phyloP scores from a whole-genome alignment of 768 basidiomycete species.

The Leccinum disarticulatum region DNA sequence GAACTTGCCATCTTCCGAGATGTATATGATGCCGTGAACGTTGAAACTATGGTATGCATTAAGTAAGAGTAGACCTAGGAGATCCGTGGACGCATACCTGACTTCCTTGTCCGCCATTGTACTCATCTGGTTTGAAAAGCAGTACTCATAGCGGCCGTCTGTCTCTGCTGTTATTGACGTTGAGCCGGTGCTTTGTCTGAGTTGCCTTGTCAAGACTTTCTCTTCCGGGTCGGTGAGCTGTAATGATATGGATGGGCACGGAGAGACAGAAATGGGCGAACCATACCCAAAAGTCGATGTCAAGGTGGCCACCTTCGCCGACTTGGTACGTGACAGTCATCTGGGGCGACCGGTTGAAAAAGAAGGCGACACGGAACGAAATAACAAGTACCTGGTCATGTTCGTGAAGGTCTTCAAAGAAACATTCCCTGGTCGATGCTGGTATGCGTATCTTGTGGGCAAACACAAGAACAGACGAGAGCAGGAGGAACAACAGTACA shows the following conservation, averaged over 20 bases:
- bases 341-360: constrained; percentile 39
- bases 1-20: constrained; percentile 78
- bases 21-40: constrained; percentile 91
- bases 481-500: constrained; percentile 37
- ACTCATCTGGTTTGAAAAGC: constrained; percentile 99
- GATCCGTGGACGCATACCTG: constrained; percentile 48
- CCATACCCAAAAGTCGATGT: constrained; percentile 94
- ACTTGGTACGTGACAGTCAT: constrained; percentile 99
- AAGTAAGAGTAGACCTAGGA: neutral
- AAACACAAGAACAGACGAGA: constrained; percentile 38
- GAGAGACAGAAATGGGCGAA: neutral
- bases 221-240: constrained; percentile 82
- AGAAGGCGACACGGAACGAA: neutral
- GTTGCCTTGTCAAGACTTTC: constrained; percentile 69
- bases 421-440: constrained; percentile 88
- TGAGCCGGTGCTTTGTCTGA: constrained; percentile 87
- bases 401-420: constrained; percentile 90
- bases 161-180: constrained; percentile 81
- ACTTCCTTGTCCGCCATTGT: constrained; percentile 94
- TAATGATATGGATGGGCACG: constrained; percentile 10
- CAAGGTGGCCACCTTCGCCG: constrained; percentile 92
- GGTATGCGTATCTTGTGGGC: constrained; percentile 74
- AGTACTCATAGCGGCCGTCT: constrained; percentile 91
- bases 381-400: constrained; percentile 72
- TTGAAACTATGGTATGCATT: neutral